Base-by-base conservation (phyloP, 2,329 filamentous ascomycete species). In the Sordariomycetes sp. region DNA sequence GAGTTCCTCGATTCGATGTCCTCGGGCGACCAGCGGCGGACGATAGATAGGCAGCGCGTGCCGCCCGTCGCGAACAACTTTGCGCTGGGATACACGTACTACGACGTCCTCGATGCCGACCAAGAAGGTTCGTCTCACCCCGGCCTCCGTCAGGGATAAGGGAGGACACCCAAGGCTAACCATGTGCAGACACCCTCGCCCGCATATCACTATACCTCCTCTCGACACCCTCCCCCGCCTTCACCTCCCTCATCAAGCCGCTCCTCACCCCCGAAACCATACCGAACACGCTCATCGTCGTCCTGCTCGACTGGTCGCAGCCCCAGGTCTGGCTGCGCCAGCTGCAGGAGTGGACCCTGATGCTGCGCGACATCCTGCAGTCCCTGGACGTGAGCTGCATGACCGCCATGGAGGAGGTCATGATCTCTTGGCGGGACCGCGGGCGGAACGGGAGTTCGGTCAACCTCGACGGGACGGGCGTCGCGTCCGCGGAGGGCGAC, bases 271-370 rank as follows among this genome's bases (percentile, higher is more conserved):
- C 89, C 51, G 83, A 89, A 71, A 87, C 90, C 7, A 88, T 96
- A 68, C 86, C 89, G 34, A 88, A 96, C 70, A 96, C 89, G 53
- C 80, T 96, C 61, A 82, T 97, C 62, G 89, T 96, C 61, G 85
- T 99, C 65, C 77, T 99, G n/a, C 79, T 99, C 51, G 92, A 97
- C 75, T 99, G 94, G 94, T 87, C 89, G 60, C 85, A 94, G 68
- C 94, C 94, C 16, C 96, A 94, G 85, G 78, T 85, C 62, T 99
- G 95, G 90, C 81, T 97, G 68, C 83, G 90, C 60, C 88, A 96
- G 71, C 76, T 99, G 59, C 83, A 90, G 67, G 88, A 88, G 68
- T 99, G 94, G 94, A 85, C 97, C 61, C 80, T 90, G 53, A 80
- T 97, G 32, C 76, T 99, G 63, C 85, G 88, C 60, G 86, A 85